phyloP scores from a whole-genome alignment of 1,139 yeast genomes.

The Yamadazyma membranifaciens region DNA sequence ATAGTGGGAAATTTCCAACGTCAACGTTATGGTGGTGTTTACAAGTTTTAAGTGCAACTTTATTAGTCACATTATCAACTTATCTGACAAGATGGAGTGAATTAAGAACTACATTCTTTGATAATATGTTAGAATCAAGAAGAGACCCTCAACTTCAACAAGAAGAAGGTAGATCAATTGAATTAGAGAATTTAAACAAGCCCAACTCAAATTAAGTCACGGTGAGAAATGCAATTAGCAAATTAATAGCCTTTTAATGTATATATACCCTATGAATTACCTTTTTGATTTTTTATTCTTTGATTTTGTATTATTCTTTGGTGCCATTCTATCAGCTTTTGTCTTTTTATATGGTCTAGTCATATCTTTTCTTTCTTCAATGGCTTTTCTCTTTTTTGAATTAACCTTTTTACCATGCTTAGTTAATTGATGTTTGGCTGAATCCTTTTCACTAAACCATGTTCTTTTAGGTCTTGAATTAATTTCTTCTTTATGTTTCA shows the following conservation, averaged over 20 bases:
- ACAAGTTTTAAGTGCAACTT: slow-evolving; percentile 63
- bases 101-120: slow-evolving; percentile 83
- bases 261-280: slow-evolving; percentile 3
- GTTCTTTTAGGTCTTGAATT: slow-evolving; percentile 91
- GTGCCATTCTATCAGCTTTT: slow-evolving; percentile 51
- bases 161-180: slow-evolving; percentile 11
- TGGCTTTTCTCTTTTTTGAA: slow-evolving; percentile 61
- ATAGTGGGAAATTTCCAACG: slow-evolving; percentile 64
- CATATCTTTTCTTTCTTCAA: slow-evolving; percentile 48
- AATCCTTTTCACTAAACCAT: slow-evolving; percentile 78
- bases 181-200: slow-evolving; percentile 8
- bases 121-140: slow-evolving; percentile 59
- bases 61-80: slow-evolving; percentile 78
- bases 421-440: slow-evolving; percentile 44
- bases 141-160: slow-evolving; percentile 19
- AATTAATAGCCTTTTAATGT: background rate
- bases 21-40: slow-evolving; percentile 82
- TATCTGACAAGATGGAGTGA: slow-evolving; percentile 90
- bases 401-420: slow-evolving; percentile 46
- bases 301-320: slow-evolving; percentile 11
- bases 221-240: background rate
- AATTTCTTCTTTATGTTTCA: slow-evolving; percentile 80
- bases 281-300: slow-evolving; percentile 11
- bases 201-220: background rate
- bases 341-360: slow-evolving; percentile 69